Conservation (phyloP, 2,329 filamentous ascomycete species). For the Cadophora sp. region DNA sequence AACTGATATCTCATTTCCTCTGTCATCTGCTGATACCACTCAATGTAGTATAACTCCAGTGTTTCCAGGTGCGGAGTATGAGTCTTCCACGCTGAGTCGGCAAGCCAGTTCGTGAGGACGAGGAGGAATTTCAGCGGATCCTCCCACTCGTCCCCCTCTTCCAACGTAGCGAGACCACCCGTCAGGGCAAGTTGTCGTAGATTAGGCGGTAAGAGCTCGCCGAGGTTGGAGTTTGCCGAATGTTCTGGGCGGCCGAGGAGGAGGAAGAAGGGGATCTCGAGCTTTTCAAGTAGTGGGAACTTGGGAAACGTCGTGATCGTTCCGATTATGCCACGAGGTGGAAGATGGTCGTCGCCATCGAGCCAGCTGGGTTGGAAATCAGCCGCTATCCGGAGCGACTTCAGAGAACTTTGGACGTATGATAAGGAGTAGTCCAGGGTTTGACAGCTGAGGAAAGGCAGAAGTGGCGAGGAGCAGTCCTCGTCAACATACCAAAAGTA, state of each 20-base stretch:
- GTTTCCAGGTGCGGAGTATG: neutral
- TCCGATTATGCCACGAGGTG: too few relatives aligned
- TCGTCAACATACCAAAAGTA: too few relatives aligned
- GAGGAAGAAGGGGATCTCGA: neutral
- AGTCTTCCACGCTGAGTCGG: neutral
- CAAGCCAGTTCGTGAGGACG: neutral
- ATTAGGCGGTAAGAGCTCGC: neutral
- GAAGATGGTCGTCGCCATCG: too few relatives aligned
- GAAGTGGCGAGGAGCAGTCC: too few relatives aligned
- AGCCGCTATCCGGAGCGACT: too few relatives aligned
- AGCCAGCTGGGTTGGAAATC: too few relatives aligned
- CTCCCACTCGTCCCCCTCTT: neutral
- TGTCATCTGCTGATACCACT: neutral
- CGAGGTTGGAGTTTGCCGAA: neutral
- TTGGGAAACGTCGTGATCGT: too few relatives aligned
- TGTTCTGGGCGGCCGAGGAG: neutral
- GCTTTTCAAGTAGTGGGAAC: too few relatives aligned
- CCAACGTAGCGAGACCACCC: neutral
- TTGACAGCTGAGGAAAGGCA: too few relatives aligned
- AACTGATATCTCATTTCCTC: neutral
- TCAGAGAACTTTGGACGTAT: too few relatives aligned
- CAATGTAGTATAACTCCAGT: neutral
- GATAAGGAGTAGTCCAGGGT: too few relatives aligned
- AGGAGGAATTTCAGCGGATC: neutral
- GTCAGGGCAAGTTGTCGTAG: neutral